A percentile compares a stretch with the other conserved stretches of the same genome.
phyloP scores from a whole-genome alignment of 108 stramenopile species.

The Nannochloropsis oceanica region DNA sequence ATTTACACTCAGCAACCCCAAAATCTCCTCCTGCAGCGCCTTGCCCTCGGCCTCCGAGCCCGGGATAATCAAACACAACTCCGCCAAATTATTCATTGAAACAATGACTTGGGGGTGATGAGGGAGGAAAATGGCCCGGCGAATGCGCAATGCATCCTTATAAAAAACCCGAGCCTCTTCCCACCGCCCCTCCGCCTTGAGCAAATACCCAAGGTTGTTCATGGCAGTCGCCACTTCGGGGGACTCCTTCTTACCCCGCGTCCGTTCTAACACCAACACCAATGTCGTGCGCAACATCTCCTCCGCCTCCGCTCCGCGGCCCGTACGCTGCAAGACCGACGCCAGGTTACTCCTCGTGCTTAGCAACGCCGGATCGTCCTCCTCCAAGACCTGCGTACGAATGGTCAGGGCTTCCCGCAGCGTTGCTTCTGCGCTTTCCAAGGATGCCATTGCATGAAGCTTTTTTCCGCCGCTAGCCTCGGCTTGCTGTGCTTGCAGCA shows the following conservation, averaged over 20 bases:
- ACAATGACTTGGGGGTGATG: neutral
- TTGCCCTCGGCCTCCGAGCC: neutral
- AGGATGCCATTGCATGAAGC: neutral
- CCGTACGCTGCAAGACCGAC: neutral
- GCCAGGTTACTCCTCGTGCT: neutral
- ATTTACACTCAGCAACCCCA: neutral
- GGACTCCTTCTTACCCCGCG: neutral
- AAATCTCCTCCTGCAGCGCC: neutral
- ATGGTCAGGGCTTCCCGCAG: neutral
- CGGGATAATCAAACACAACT: neutral
- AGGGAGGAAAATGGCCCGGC: neutral
- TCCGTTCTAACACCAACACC: neutral
- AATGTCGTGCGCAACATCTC: neutral
- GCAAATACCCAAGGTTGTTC: neutral
- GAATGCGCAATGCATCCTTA: neutral
- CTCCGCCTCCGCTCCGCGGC: neutral
- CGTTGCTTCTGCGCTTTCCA: neutral
- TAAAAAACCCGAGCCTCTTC: neutral
- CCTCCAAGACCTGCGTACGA: neutral
- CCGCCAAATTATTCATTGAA: neutral
- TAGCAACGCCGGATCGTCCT: neutral
- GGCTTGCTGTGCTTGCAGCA: neutral
- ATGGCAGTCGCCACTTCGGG: neutral
- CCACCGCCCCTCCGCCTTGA: neutral
- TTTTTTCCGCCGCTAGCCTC: neutral